phyloP scores from a whole-genome alignment of 2,329 filamentous ascomycete genomes.

The Phialocephala subalpina region DNA sequence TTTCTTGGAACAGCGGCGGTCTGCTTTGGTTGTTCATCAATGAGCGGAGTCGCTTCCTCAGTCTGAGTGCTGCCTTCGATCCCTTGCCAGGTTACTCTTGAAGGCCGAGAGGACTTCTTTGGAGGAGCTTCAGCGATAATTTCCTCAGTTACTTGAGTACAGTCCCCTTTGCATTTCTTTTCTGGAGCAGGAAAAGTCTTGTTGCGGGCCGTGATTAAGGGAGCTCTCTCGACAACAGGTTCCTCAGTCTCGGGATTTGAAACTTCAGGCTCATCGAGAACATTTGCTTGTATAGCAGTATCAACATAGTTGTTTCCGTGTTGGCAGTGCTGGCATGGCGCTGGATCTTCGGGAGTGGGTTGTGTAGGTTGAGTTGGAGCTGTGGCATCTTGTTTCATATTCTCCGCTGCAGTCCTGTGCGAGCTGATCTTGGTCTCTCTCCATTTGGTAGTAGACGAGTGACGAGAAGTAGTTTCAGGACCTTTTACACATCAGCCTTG shows the following conservation, averaged over 20 bases:
- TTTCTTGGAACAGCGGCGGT: neutral
- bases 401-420: neutral
- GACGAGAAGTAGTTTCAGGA: neutral
- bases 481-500: neutral
- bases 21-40: neutral
- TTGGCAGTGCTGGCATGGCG: conserved; percentile 1
- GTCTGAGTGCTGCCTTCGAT: conserved; percentile 19
- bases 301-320: conserved; percentile 3
- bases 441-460: neutral
- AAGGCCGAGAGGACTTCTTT: conserved; percentile 14
- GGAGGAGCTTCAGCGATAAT: neutral
- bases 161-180: conserved; percentile 21
- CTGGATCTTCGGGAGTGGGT: neutral
- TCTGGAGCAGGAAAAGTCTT: conserved; percentile 23
- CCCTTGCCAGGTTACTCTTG: conserved; percentile 18
- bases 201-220: conserved; percentile 9
- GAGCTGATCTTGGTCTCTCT: neutral
- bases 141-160: neutral
- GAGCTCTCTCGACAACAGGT: conserved; percentile 11
- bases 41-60: neutral
- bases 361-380: neutral
- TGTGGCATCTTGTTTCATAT: neutral
- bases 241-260: neutral
- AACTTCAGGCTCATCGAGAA: neutral
- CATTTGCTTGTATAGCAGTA: conserved; percentile 21